phyloP scores from a whole-genome alignment of 2,329 filamentous ascomycete genomes.

The Aspergillus proliferans region DNA sequence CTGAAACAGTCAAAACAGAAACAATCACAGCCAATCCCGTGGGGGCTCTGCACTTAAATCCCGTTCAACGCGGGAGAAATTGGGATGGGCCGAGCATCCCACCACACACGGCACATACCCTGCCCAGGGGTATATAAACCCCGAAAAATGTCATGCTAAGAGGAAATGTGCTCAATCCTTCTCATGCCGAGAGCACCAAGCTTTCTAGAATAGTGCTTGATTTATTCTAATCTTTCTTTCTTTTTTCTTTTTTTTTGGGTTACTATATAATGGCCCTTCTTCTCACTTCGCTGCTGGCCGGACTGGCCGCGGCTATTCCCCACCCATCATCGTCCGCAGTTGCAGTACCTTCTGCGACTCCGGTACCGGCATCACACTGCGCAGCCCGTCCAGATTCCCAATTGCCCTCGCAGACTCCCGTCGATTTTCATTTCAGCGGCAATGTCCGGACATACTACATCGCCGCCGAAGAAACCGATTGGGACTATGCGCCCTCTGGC shows the following conservation, averaged over 20 bases:
- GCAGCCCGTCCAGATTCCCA: background rate
- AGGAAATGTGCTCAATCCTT: background rate
- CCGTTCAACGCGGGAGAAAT: background rate
- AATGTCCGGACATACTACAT: constrained; percentile 4
- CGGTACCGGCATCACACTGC: background rate
- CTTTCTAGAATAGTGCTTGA: background rate
- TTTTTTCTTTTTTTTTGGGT: no score
- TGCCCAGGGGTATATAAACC: background rate
- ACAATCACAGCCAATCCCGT: background rate
- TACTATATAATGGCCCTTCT: background rate
- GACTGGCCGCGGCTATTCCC: background rate
- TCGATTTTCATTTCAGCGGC: constrained; percentile 2
- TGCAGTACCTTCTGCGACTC: background rate
- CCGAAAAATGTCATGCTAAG: background rate
- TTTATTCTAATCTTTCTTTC: no score
- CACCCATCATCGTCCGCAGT: background rate
- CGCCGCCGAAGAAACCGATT: constrained; percentile 3
- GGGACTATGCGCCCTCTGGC: constrained; percentile 4
- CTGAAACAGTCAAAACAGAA: background rate
- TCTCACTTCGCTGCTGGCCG: background rate
- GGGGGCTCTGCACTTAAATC: background rate
- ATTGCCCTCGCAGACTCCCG: background rate
- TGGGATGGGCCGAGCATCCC: background rate
- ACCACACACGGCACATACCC: background rate
- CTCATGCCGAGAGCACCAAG: background rate